Evolutionary conservation across 306 rosid genomes (phyloP), one percentile per base, ranked within the genome.

Genomic region (Malus asiatica): DNA sequence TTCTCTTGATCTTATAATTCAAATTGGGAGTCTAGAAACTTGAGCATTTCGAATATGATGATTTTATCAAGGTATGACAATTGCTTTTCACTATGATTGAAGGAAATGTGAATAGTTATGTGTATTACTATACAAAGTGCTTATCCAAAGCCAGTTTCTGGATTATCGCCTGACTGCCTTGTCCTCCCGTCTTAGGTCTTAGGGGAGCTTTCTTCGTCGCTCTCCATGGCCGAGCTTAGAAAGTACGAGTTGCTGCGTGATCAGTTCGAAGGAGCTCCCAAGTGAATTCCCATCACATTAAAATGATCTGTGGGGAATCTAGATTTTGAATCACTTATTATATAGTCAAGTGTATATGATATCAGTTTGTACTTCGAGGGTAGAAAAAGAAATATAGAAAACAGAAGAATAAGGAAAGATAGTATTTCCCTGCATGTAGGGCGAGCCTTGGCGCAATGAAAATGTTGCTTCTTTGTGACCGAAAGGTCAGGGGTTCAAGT

Each of bases 241-340:
- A 95, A 90, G 80, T 90, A 92, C 14, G 97, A 95, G 84, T 72
- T 71, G 75, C 91, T 92, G 70, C 85, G 98, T 68, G 93, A 90
- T 82, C 98, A 90, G 80, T 92, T 94, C 80, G 95, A 91, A 90
- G 97, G 98, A 76, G 65, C 86, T 70, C 81, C 90, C 74, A 88
- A 87, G 80, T 91, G 82, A 87, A 42, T 61, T 72, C 76, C 42
- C 66, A 20, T 4, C 51, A 38, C 15, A 32, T 18, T 65, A 30
- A 33, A 5, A 62, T 62, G 38, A 7, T 60, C 9, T 22, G 66
- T 23, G 20, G 30, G 76, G 67, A 72, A 16, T 51, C 22, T 8
- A 60, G 35, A 6, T 71, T 71, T 27, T 71, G 30, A 25, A 14
- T 33, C 75, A 20, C 30, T 72, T 72, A 6, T 23, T 13, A 22